phyloP scores from a whole-genome alignment of 257 asterid species.

The Nicotiana paniculata region DNA sequence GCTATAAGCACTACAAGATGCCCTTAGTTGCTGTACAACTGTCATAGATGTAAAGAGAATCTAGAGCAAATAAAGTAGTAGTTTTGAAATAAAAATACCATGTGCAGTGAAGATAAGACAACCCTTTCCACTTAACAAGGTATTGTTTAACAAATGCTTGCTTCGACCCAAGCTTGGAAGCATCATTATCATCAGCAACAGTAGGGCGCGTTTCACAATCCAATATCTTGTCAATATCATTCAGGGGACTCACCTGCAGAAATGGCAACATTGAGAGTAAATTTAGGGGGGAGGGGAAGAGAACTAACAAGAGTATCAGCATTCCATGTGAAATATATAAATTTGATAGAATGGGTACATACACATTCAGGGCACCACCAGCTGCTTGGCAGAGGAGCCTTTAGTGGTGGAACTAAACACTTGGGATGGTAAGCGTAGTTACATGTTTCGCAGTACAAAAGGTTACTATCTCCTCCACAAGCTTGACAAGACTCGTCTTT shows the following conservation, averaged over 20 bases:
- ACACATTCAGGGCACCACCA: constrained; percentile 99
- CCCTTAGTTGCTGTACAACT: not conserved
- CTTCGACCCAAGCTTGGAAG: constrained; percentile 58
- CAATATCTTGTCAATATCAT: constrained; percentile 80
- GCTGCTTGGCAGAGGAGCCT: constrained; percentile 57
- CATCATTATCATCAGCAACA: constrained; percentile 56
- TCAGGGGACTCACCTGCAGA: constrained; percentile 72
- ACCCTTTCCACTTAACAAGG: constrained; percentile 93
- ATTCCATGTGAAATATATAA: constrained; percentile 10
- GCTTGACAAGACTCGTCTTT: constrained; percentile 72
- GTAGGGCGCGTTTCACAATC: constrained; percentile 91
- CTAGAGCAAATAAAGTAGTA: not conserved
- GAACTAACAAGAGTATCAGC: constrained; percentile 8
- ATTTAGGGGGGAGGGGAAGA: not conserved
- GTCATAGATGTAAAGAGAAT: not conserved
- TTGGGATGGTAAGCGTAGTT: constrained; percentile 69
- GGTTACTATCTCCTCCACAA: constrained; percentile 58
- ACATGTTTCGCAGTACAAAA: constrained; percentile 79
- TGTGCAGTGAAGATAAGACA: constrained; percentile 86
- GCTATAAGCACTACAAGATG: not conserved
- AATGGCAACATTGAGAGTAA: not conserved
- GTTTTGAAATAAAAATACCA: constrained; percentile 43
- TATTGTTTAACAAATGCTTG: constrained; percentile 84
- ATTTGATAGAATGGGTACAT: constrained; percentile 29
- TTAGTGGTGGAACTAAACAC: constrained; percentile 66